These are phyloP conservation scores for Rhizoclosmatium hyalinum DNA, from an alignment of 371 early-diverging fungal species.

Conservation along the genomic window DNA sequence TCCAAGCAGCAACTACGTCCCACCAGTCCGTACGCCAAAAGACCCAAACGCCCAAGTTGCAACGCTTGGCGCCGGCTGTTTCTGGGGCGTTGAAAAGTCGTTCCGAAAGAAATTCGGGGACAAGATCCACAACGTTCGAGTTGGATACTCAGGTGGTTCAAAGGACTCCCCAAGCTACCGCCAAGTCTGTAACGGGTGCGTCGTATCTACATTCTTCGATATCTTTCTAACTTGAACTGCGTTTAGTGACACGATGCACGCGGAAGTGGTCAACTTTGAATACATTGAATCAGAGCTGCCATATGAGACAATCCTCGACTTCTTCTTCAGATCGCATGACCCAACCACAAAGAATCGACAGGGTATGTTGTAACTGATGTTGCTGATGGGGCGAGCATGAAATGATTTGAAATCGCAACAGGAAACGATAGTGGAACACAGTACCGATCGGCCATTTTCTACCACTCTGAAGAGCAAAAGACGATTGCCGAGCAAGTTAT, in stretches of 20 bases:
- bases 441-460: slow-evolving; percentile 89
- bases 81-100: neutral
- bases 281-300: slow-evolving; percentile 75
- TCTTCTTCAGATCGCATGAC: slow-evolving; percentile 87
- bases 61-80: neutral
- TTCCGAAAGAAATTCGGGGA: slow-evolving; percentile 42
- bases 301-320: slow-evolving; percentile 77
- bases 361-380: slow-evolving; percentile 39
- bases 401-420: neutral
- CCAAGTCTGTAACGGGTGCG: slow-evolving; percentile 72
- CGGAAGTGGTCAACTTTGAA: slow-evolving; percentile 81
- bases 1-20: no score
- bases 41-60: neutral
- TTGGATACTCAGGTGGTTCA: slow-evolving; percentile 53
- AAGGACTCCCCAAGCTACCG: slow-evolving; percentile 46
- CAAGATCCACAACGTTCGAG: slow-evolving; percentile 47
- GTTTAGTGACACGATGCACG: slow-evolving; percentile 72
- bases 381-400: neutral
- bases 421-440: slow-evolving; percentile 76
- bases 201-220: slow-evolving; percentile 85
- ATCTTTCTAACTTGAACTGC: slow-evolving; percentile 49
- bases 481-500: slow-evolving; percentile 71
- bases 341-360: slow-evolving; percentile 71
- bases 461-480: slow-evolving; percentile 76
- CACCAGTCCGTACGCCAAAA: no score